Conservation (phyloP, 164 flowering plant species). For the Litsea cubeba region DNA sequence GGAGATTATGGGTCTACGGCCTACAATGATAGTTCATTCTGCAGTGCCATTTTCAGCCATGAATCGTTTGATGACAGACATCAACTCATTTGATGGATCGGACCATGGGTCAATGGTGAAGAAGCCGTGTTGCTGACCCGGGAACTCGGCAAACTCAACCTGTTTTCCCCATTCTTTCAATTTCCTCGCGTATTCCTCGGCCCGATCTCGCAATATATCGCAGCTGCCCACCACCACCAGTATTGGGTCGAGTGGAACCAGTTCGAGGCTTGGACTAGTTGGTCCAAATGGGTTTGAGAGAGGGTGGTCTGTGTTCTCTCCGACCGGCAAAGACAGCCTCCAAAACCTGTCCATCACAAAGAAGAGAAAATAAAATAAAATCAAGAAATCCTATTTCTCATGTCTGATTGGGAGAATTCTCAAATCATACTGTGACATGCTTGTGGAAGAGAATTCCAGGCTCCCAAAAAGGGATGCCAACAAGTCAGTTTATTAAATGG, state of each 20-base stretch:
- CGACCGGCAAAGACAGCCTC: slow-evolving; percentile 63
- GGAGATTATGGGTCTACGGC: background rate
- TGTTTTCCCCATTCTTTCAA: slow-evolving; percentile 49
- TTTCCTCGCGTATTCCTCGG: slow-evolving; percentile 39
- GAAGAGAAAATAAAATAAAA: background rate
- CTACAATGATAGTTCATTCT: background rate
- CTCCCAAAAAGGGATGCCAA: too few relatives aligned
- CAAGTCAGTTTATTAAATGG: too few relatives aligned
- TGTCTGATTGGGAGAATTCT: too few relatives aligned
- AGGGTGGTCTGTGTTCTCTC: slow-evolving; percentile 58
- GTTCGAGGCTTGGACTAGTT: slow-evolving; percentile 32
- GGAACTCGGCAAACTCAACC: slow-evolving; percentile 54
- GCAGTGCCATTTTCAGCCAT: slow-evolving; percentile 27
- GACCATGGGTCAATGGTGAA: slow-evolving; percentile 55
- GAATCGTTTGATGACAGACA: slow-evolving; percentile 45
- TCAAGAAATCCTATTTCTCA: too few relatives aligned
- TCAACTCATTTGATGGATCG: slow-evolving; percentile 32
- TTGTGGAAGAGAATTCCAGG: too few relatives aligned
- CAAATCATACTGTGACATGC: too few relatives aligned
- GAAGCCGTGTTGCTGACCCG: slow-evolving; percentile 70
- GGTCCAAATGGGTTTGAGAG: slow-evolving; percentile 69
- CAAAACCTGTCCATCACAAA: slow-evolving; percentile 40
- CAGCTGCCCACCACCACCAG: slow-evolving; percentile 52
- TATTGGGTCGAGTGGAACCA: slow-evolving; percentile 39
- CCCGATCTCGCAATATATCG: slow-evolving; percentile 58